phyloP scores from a whole-genome alignment of 2,329 filamentous ascomycete species.

The Penicillium sp. region DNA sequence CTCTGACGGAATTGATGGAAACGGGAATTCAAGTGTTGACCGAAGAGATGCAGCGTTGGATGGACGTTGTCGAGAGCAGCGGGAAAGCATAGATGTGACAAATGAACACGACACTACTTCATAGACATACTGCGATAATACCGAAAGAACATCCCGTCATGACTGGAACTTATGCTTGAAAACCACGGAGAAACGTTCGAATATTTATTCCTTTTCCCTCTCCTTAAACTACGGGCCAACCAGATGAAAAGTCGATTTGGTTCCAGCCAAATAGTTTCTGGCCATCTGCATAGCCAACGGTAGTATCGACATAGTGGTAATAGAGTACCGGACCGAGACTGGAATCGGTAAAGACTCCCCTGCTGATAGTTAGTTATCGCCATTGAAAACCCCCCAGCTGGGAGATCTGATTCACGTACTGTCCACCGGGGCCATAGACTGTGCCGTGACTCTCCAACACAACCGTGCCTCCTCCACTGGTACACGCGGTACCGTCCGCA shows the following conservation, averaged over 20 bases:
- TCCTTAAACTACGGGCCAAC: slow-evolving; percentile 49
- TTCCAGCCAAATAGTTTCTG: slow-evolving; percentile 55
- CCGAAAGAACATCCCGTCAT: no score
- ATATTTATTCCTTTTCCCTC: no score
- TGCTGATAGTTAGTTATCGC: slow-evolving; percentile 16
- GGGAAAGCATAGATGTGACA: slow-evolving; percentile 1
- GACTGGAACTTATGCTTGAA: no score
- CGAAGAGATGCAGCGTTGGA: slow-evolving; percentile 15
- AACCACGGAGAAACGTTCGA: no score
- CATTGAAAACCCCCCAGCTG: background rate
- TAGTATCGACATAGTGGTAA: slow-evolving; percentile 65
- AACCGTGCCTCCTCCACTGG: slow-evolving; percentile 61
- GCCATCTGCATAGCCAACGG: slow-evolving; percentile 56
- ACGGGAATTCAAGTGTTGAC: slow-evolving; percentile 9
- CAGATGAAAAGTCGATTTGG: slow-evolving; percentile 45
- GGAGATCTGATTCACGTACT: slow-evolving; percentile 51
- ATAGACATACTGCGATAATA: no score
- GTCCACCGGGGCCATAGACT: slow-evolving; percentile 69
- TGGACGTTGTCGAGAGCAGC: slow-evolving; percentile 19
- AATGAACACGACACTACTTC: no score
- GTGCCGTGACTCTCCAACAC: slow-evolving; percentile 64
- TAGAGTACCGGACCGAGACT: slow-evolving; percentile 60
- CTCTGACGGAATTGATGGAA: slow-evolving; percentile 19
- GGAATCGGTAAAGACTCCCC: slow-evolving; percentile 38
- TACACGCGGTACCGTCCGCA: slow-evolving; percentile 57